Evolutionary conservation across 192 early-diverging fungal species (phyloP).

Genomic region (Linnemannia exigua): DNA sequence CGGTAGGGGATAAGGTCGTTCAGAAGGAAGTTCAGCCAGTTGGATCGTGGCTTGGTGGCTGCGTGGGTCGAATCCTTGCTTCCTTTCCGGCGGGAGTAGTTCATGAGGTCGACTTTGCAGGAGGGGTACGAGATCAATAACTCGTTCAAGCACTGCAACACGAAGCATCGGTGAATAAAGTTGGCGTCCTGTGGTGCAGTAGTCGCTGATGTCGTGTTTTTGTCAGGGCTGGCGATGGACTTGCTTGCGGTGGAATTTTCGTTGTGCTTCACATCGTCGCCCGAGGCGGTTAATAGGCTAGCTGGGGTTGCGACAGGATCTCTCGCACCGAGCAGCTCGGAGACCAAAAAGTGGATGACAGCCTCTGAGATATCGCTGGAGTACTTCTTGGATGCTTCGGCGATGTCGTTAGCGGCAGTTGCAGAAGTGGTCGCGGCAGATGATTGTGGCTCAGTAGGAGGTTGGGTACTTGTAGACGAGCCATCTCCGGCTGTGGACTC

Average conservation of each 20-base stretch:
- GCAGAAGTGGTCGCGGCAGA: neutral
- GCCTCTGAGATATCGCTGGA: constrained; percentile 65
- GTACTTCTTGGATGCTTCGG: constrained; percentile 57
- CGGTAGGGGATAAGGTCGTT: constrained; percentile 77
- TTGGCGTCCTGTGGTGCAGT: constrained; percentile 16
- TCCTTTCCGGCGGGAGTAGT: constrained; percentile 64
- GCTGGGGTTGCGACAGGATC: neutral
- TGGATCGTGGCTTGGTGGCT: constrained; percentile 54
- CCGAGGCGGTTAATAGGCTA: constrained; percentile 1
- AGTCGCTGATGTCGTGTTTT: neutral
- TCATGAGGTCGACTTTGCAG: constrained; percentile 80
- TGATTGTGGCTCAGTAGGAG: neutral
- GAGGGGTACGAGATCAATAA: constrained; percentile 89
- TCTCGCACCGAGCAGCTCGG: constrained; percentile 62
- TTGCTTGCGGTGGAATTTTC: neutral
- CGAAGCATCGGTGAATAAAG: constrained; percentile 70
- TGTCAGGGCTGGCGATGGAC: neutral
- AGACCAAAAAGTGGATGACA: constrained; percentile 68
- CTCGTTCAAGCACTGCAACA: constrained; percentile 91
- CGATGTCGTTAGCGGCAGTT: constrained; percentile 22
- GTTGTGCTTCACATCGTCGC: neutral
- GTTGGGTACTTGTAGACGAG: neutral
- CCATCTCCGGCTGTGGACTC: neutral
- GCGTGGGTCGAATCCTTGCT: constrained; percentile 59
- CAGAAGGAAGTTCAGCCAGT: constrained; percentile 72